Conservation (phyloP, 1,139 yeast genomes). For the Lodderomyces beijingensis region DNA sequence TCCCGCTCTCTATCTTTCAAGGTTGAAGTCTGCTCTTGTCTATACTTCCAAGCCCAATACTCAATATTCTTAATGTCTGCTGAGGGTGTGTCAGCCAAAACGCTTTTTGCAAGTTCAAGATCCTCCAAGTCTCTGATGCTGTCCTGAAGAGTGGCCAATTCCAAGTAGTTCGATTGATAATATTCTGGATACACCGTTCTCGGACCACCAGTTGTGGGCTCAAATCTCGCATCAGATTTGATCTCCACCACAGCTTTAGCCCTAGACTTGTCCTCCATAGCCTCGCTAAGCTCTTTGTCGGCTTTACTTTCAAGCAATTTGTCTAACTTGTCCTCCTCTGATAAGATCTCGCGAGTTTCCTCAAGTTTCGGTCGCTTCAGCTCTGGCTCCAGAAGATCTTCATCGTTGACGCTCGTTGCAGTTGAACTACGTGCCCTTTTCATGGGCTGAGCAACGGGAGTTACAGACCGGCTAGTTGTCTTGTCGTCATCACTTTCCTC, state of each 20-base stretch:
- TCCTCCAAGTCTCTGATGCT: slow-evolving; percentile 75
- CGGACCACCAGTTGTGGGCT: slow-evolving; percentile 44
- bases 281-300: slow-evolving; percentile 4
- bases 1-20: too few species aligned
- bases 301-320: too few species aligned
- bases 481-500: slow-evolving; percentile 33
- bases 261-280: too few species aligned
- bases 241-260: too few species aligned
- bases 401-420: slow-evolving; percentile 29
- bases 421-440: slow-evolving; percentile 29
- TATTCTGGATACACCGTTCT: slow-evolving; percentile 49
- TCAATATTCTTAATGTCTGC: slow-evolving; percentile 33
- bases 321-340: too few species aligned
- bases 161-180: slow-evolving; percentile 27
- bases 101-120: slow-evolving; percentile 45
- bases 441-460: slow-evolving; percentile 29
- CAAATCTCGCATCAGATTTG: slow-evolving; percentile 38
- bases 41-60: slow-evolving; percentile 69
- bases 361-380: slow-evolving; percentile 18
- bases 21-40: too few species aligned
- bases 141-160: slow-evolving; percentile 49
- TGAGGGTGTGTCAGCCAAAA: slow-evolving; percentile 29
- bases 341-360: too few species aligned
- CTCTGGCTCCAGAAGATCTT: slow-evolving; percentile 2
- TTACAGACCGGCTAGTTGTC: slow-evolving; percentile 35